Conservation (phyloP, 1,284 basidiomycete species). For the Cronartium quercuum region DNA sequence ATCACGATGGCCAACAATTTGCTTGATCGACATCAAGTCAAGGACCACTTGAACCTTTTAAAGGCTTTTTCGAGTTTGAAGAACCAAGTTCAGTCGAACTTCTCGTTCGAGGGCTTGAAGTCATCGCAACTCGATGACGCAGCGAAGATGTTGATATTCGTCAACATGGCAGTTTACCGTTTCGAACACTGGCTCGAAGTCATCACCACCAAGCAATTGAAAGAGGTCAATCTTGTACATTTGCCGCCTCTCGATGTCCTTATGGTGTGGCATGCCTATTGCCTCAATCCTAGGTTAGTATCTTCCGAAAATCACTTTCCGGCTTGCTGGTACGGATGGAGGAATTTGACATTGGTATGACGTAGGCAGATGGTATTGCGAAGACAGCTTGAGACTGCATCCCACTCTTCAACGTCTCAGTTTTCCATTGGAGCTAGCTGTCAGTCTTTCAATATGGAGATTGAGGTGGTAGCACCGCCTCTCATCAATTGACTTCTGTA, state of each 20-base stretch:
- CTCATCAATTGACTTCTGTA: neutral
- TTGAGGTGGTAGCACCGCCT: neutral
- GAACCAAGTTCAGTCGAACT: neutral
- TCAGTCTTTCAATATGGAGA: neutral
- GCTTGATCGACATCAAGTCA: neutral
- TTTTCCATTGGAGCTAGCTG: conserved; percentile 4
- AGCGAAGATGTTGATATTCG: neutral
- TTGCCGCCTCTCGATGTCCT: conserved; percentile 41
- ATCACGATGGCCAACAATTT: neutral
- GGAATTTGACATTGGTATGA: neutral
- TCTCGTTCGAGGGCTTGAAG: neutral
- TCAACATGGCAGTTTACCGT: neutral
- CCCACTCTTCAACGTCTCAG: neutral
- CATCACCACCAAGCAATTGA: neutral
- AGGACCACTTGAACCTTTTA: neutral
- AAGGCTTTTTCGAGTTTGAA: conserved; percentile 1
- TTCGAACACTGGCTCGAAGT: neutral
- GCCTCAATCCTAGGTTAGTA: conserved; percentile 40
- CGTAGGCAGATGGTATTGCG: conserved; percentile 16
- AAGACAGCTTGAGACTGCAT: neutral
- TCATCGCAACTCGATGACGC: neutral
- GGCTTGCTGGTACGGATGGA: neutral
- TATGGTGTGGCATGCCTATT: conserved; percentile 43
- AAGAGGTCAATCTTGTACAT: neutral
- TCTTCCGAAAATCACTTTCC: neutral